Evolutionary conservation across 768 basidiomycete genomes (phyloP), one percentile per base, ranked within the genome.

Genomic region (Pisolithus orientalis): DNA sequence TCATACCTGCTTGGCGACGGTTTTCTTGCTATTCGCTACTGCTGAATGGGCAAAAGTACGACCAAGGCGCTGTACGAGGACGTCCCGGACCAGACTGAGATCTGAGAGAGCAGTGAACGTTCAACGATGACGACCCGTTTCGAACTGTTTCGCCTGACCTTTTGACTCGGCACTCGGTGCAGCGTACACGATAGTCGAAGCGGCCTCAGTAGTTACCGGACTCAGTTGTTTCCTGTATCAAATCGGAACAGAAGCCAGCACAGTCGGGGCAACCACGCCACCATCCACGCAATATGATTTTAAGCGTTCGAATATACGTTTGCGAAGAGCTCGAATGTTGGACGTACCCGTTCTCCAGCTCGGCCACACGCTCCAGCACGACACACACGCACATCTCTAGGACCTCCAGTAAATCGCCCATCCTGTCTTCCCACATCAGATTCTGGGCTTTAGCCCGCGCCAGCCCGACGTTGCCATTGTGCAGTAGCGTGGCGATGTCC

Each of bases 391-490:
- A 73, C 77, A 81, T 82, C 65, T 82, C 85, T 53, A 90, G 52
- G 27, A 75, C 72, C 64, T 83, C 84, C 53, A 87, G 59, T n/a
- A 87, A 59, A 59, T 85, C 82, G 8, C 75, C 78, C 54, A 76
- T 71, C 8, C 72, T 69, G 59, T 89, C 86, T 44, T 87, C 84
- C 39, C 77, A 71, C 25, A 86, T 76, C 45, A 85, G 64, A 59
- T 77, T 81, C 63, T 84, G 83, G 1, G 84, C 84, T 69, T 87
- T 89, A n/a, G 79, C 75, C 44, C 87, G 80, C 11, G 88, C 88
- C 29, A 86, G 66, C 14, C 71, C 72, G 49, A 85, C 68, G 50
- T 85, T 80, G 38, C 78, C 77, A 56, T 84, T 80, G 47, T 78
- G 76, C 39, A 90, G 72, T 16, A 84, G 67, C 11, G 78, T 82